phyloP scores from a whole-genome alignment of 2,329 filamentous ascomycete species.

The Colletotrichum sp. region DNA sequence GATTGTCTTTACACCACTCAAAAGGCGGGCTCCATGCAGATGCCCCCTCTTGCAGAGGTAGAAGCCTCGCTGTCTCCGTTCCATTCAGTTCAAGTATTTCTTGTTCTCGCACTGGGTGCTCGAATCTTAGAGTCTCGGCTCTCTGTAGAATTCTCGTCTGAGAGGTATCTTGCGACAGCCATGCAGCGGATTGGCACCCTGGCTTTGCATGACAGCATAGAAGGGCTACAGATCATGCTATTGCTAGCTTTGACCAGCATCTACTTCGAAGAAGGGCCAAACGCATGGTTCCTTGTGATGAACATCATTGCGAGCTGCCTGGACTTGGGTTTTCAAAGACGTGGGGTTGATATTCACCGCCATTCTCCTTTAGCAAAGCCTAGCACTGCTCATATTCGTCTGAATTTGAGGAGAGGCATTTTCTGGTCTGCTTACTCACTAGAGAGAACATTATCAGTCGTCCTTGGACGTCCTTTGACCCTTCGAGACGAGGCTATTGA shows the following conservation, averaged over 20 bases:
- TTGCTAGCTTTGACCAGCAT: conserved; percentile 54
- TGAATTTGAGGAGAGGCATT: conserved; percentile 56
- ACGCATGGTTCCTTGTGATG: conserved; percentile 59
- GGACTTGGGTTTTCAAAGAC: conserved; percentile 54
- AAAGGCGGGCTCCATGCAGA: neutral
- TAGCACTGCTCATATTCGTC: conserved; percentile 42
- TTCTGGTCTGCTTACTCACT: conserved; percentile 60
- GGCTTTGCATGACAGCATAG: conserved; percentile 50
- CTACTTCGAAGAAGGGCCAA: conserved; percentile 50
- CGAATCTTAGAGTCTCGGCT: conserved; percentile 46
- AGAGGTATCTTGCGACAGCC: conserved; percentile 53
- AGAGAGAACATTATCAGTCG: conserved; percentile 55
- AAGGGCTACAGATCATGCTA: conserved; percentile 52
- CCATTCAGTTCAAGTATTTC: conserved; percentile 51
- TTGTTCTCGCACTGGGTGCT: conserved; percentile 56
- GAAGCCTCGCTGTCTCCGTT: conserved; percentile 27
- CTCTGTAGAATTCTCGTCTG: conserved; percentile 48
- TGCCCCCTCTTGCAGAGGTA: conserved; percentile 4
- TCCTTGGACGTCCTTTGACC: conserved; percentile 60
- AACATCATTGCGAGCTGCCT: conserved; percentile 55
- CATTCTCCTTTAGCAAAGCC: neutral
- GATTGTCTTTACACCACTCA: conserved; percentile 35
- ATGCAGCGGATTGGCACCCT: conserved; percentile 48
- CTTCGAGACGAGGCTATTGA: conserved; percentile 60
- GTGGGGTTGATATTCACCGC: neutral